A percentile compares a stretch with the other conserved stretches of the same genome.
phyloP scores from a whole-genome alignment of 2,329 filamentous ascomycete species.

The Leptographium wingfieldii region DNA sequence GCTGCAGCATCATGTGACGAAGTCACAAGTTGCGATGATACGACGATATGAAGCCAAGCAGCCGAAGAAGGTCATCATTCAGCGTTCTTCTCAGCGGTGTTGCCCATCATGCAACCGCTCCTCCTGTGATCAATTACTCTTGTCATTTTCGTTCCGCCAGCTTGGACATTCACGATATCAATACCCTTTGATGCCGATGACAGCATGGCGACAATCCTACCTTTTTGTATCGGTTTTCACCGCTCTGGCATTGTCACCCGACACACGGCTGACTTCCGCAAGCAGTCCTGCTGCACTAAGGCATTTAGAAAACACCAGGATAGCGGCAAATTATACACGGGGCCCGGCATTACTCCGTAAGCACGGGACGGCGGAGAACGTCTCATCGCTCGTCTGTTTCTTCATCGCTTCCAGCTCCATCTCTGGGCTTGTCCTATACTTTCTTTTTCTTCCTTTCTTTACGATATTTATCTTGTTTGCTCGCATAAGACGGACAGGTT shows the following conservation, averaged over 20 bases:
- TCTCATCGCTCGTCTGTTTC: neutral
- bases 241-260: neutral
- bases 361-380: neutral
- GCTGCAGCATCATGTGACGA: conserved; percentile 44
- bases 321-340: too few relatives aligned
- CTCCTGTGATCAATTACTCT: neutral
- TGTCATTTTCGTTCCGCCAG: neutral
- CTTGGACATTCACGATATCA: neutral
- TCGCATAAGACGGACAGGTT: neutral
- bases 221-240: neutral
- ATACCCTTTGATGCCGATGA: neutral
- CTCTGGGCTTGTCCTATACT: too few relatives aligned
- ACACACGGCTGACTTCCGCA: neutral
- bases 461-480: neutral
- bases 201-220: neutral
- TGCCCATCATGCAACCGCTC: neutral
- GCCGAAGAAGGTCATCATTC: neutral
- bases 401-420: neutral
- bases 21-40: neutral
- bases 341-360: neutral
- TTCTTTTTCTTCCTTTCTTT: neutral
- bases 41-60: neutral
- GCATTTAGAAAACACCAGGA: neutral
- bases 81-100: neutral
- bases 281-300: neutral